Evolutionary conservation across 495 filamentous ascomycete genomes (phyloP).

Genomic region (Aspergillus leporis): DNA sequence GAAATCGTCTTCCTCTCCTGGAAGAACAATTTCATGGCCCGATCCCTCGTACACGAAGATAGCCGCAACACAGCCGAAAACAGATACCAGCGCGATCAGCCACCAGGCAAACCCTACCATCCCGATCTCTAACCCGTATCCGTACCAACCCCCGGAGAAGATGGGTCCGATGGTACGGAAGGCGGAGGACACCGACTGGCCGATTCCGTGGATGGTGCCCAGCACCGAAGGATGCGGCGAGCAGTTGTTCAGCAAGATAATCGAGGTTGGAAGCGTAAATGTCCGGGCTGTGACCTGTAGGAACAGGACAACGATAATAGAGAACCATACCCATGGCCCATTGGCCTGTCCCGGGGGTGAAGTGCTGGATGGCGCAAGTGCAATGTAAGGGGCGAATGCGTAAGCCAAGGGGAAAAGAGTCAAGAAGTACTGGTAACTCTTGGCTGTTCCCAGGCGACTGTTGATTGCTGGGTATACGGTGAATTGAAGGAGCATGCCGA

Average conservation of each 20-base stretch:
- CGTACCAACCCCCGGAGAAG: conserved; percentile 69
- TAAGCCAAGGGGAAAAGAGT: conserved; percentile 75
- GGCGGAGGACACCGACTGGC: conserved; percentile 68
- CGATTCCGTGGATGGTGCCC: conserved; percentile 80
- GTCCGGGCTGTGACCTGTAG: conserved; percentile 79
- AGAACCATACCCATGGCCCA: conserved; percentile 65
- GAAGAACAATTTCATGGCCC: conserved; percentile 68
- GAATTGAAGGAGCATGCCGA: conserved; percentile 77
- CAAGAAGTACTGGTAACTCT: conserved; percentile 67
- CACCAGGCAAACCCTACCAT: conserved; percentile 80
- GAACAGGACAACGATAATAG: conserved; percentile 66
- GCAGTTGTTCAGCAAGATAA: conserved; percentile 82
- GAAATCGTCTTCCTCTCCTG: conserved; percentile 63
- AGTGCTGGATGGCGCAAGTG: conserved; percentile 62
- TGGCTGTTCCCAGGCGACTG: conserved; percentile 64
- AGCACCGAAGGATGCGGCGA: conserved; percentile 78
- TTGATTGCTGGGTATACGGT: conserved; percentile 72
- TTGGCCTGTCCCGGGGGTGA: conserved; percentile 63
- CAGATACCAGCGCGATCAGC: conserved; percentile 63
- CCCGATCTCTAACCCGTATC: conserved; percentile 65
- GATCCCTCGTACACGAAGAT: conserved; percentile 72
- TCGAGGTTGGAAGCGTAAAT: conserved; percentile 74
- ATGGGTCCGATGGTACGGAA: conserved; percentile 76
- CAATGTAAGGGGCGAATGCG: conserved; percentile 68
- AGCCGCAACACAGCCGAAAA: conserved; percentile 60